phyloP scores from a whole-genome alignment of 163 green algal species.

The Volvox carteri region DNA sequence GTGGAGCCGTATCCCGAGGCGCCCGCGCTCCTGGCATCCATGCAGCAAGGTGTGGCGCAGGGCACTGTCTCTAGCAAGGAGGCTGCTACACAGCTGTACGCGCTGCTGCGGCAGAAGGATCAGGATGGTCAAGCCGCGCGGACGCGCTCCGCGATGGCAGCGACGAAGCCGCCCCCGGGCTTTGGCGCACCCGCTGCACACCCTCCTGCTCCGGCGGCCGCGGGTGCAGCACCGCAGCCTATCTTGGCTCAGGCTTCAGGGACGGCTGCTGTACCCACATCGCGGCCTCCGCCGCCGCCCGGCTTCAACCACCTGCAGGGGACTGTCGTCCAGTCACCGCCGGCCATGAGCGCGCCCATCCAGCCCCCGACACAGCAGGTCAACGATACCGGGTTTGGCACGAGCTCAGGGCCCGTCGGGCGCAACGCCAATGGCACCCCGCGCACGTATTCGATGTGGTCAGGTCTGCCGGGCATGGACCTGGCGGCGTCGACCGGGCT shows the following conservation, averaged over 20 bases:
- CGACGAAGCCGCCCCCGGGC: slow-evolving; percentile 48
- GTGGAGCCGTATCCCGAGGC: slow-evolving; percentile 60
- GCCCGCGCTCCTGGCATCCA: slow-evolving; percentile 41
- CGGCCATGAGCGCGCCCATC: background rate
- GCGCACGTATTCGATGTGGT: slow-evolving; percentile 63
- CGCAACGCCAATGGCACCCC: slow-evolving; percentile 54
- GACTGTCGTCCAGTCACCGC: slow-evolving; percentile 11
- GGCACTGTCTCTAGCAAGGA: slow-evolving; percentile 57
- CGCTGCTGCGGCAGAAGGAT: slow-evolving; percentile 60
- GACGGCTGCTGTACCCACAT: background rate
- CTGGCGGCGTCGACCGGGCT: slow-evolving; percentile 38
- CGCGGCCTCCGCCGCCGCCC: slow-evolving; percentile 21
- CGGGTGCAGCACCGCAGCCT: background rate
- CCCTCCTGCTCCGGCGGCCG: background rate
- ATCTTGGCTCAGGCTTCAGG: background rate
- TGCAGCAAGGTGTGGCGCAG: slow-evolving; percentile 52
- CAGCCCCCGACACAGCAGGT: slow-evolving; percentile 24
- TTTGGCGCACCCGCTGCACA: slow-evolving; percentile 40
- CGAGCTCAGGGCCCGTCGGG: background rate
- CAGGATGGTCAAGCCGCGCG: slow-evolving; percentile 7
- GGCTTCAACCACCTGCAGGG: slow-evolving; percentile 49
- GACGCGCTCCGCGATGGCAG: background rate
- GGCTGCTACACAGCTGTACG: slow-evolving; percentile 53
- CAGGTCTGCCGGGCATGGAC: slow-evolving; percentile 59
- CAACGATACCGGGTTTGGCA: background rate